Conservation (phyloP, 352 stramenopile species). For the Phytophthora pinifolia region DNA sequence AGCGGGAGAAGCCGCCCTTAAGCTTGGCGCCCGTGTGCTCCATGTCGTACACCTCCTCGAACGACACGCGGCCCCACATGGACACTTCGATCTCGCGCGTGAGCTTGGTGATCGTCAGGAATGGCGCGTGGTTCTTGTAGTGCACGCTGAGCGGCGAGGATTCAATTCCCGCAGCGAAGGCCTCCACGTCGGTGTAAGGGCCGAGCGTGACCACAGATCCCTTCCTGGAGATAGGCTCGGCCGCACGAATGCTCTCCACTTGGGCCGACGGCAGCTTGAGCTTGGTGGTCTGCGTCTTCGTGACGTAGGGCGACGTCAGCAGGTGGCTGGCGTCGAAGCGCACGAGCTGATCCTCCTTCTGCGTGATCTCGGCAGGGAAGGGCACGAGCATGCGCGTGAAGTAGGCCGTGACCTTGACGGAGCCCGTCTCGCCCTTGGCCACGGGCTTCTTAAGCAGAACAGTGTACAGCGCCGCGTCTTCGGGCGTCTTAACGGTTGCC, state of each 20-base stretch:
- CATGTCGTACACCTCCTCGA: slow-evolving; percentile 89
- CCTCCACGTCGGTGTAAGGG: slow-evolving; percentile 65
- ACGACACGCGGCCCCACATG: slow-evolving; percentile 87
- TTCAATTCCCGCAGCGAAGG: slow-evolving; percentile 36
- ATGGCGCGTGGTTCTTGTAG: slow-evolving; percentile 88
- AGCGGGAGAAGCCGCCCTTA: slow-evolving; percentile 86
- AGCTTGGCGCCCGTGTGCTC: slow-evolving; percentile 84
- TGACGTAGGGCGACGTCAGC: slow-evolving; percentile 71
- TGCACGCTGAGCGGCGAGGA: slow-evolving; percentile 50
- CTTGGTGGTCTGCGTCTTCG: slow-evolving; percentile 82
- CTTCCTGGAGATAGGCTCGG: slow-evolving; percentile 65
- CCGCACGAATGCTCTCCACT: slow-evolving; percentile 69
- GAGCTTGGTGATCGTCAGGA: slow-evolving; percentile 83
- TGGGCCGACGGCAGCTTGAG: slow-evolving; percentile 78
- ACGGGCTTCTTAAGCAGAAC: slow-evolving; percentile 73
- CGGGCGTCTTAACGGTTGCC: slow-evolving; percentile 19
- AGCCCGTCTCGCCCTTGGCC: slow-evolving; percentile 42
- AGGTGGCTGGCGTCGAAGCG: slow-evolving; percentile 71
- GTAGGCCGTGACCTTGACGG: slow-evolving; percentile 77
- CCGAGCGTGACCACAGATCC: slow-evolving; percentile 79
- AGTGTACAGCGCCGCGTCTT: slow-evolving; percentile 60
- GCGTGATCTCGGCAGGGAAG: slow-evolving; percentile 75
- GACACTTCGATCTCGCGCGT: slow-evolving; percentile 89
- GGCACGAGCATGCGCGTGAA: slow-evolving; percentile 81
- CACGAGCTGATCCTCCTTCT: slow-evolving; percentile 86